Evolutionary conservation across 2,329 filamentous ascomycete genomes (phyloP).

Genomic region (Clarireedia paspali): DNA sequence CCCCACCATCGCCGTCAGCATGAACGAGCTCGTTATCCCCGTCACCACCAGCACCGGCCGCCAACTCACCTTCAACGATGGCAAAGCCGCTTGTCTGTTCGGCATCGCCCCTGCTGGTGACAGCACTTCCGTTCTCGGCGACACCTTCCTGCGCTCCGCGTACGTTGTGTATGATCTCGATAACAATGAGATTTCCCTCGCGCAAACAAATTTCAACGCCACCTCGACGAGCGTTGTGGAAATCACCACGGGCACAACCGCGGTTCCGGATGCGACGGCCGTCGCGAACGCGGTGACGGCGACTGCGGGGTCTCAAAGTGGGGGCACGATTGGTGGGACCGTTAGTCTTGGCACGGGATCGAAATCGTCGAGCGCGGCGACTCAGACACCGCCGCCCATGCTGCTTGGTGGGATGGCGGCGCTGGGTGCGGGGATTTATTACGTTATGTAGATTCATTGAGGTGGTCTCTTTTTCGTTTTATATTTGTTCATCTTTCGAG

Average conservation of each 20-base stretch:
- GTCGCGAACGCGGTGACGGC: constrained; percentile 44
- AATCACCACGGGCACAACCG: constrained; percentile 41
- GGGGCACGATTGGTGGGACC: constrained; percentile 11
- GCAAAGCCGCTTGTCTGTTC: constrained; percentile 54
- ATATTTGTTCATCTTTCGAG: neutral
- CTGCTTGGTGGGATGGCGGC: constrained; percentile 18
- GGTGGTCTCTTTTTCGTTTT: neutral
- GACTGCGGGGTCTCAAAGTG: constrained; percentile 25
- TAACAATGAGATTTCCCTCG: constrained; percentile 64
- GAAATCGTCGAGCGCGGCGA: constrained; percentile 12
- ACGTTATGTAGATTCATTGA: constrained; percentile 10
- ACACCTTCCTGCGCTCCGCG: constrained; percentile 67
- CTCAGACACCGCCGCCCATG: constrained; percentile 12
- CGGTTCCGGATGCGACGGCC: constrained; percentile 47
- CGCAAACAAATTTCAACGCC: constrained; percentile 57
- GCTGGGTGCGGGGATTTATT: constrained; percentile 20
- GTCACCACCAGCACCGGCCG: constrained; percentile 37
- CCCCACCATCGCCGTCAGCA: constrained; percentile 45
- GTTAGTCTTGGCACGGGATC: constrained; percentile 12
- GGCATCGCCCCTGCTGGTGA: constrained; percentile 53
- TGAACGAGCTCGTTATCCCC: constrained; percentile 53
- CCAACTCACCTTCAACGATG: constrained; percentile 45
- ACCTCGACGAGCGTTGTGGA: constrained; percentile 44
- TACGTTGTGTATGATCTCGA: constrained; percentile 70
- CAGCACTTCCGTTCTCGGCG: constrained; percentile 57